Percentiles rank a stretch among this genome's conserved stretches.
Conservation (phyloP, 148 eudicot species). For the Silene latifolia region DNA sequence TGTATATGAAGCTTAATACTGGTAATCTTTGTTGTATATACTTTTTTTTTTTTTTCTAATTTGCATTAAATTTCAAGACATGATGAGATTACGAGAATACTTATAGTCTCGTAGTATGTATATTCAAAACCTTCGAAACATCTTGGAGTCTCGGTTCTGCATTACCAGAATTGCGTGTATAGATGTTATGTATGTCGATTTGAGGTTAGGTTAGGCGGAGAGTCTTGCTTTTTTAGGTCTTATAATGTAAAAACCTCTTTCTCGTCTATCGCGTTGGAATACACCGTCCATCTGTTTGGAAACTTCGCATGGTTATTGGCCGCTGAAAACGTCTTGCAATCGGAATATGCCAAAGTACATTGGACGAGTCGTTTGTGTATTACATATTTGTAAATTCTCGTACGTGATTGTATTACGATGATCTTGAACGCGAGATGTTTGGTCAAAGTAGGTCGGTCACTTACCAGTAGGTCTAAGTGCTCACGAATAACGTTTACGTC, state of each 20-base stretch:
- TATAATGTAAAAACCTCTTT: no score
- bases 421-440: no score
- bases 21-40: constrained; percentile 21
- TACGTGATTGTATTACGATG: no score
- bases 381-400: no score
- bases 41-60: constrained; percentile 15
- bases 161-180: constrained; percentile 26
- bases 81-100: constrained; percentile 6
- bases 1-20: constrained; percentile 4
- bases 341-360: no score
- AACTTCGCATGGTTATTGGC: no score
- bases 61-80: background rate
- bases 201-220: constrained; percentile 16
- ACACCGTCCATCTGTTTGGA: constrained; percentile 7
- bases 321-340: no score
- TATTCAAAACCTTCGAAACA: constrained; percentile 7
- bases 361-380: no score
- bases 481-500: no score
- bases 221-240: no score
- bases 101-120: constrained; percentile 20
- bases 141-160: constrained; percentile 7
- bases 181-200: constrained; percentile 23
- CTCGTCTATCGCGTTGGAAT: constrained; percentile 3
- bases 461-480: no score
- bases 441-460: no score